Percentiles rank a stretch among this genome's conserved stretches.
phyloP scores from a whole-genome alignment of 1,139 yeast species.

The Yamadazyma mexicana region DNA sequence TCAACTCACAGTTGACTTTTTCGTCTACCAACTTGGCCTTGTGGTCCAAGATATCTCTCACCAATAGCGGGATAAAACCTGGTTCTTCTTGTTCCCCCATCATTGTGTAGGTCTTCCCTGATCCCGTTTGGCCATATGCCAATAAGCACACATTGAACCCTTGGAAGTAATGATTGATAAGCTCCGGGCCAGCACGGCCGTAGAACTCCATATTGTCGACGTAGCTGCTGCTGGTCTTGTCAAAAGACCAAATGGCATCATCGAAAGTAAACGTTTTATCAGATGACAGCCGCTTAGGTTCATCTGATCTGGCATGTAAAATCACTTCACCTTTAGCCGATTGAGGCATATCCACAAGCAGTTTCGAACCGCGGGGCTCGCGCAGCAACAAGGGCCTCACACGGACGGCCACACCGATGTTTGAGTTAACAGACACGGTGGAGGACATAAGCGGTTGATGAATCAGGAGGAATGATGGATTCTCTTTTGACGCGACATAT shows the following conservation, averaged over 20 bases:
- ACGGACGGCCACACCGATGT: slow-evolving; percentile 46
- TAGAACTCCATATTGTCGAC: slow-evolving; percentile 54
- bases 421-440: slow-evolving; percentile 7
- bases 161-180: slow-evolving; percentile 60
- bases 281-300: slow-evolving; percentile 1
- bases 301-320: background rate
- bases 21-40: slow-evolving; percentile 40
- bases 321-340: slow-evolving; percentile 9
- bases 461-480: background rate
- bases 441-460: background rate
- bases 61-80: slow-evolving; percentile 63
- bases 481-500: background rate
- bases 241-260: slow-evolving; percentile 59
- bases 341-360: slow-evolving; percentile 14
- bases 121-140: slow-evolving; percentile 79
- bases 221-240: slow-evolving; percentile 31
- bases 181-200: slow-evolving; percentile 52
- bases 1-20: slow-evolving; percentile 52
- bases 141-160: slow-evolving; percentile 76
- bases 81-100: slow-evolving; percentile 55
- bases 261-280: slow-evolving; percentile 49
- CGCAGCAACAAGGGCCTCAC: slow-evolving; percentile 45
- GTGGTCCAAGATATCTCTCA: slow-evolving; percentile 51
- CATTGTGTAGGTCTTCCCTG: slow-evolving; percentile 75
- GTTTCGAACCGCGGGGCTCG: slow-evolving; percentile 32